These are phyloP conservation scores for Taphrina pruni DNA, from an alignment of 1,139 yeast genomes.

Conservation along the genomic window DNA sequence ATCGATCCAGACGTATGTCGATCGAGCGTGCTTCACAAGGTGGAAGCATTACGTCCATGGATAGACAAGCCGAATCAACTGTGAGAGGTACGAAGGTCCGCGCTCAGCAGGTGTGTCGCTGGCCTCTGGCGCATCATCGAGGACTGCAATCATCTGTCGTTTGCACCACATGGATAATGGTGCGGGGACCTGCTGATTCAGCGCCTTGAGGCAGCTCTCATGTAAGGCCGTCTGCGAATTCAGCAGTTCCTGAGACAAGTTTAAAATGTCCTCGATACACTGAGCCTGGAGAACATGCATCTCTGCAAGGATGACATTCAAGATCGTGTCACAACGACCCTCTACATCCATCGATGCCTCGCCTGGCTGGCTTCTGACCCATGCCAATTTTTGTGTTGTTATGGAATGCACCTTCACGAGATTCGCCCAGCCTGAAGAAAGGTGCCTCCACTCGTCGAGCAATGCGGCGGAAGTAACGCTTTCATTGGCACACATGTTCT, in stretches of 20 bases:
- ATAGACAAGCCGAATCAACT: not conserved
- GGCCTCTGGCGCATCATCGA: not conserved
- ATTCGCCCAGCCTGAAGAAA: not conserved
- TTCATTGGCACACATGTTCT: not conserved
- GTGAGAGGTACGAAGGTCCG: not conserved
- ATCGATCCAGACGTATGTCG: too few relatives aligned
- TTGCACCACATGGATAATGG: conserved; percentile 8
- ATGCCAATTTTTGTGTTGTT: not conserved
- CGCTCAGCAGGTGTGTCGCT: not conserved
- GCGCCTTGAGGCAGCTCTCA: not conserved
- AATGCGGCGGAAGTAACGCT: not conserved
- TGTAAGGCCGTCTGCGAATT: not conserved
- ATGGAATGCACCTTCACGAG: not conserved
- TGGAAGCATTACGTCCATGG: not conserved
- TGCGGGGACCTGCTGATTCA: not conserved
- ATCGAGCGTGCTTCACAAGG: too few relatives aligned
- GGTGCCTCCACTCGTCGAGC: conserved; percentile 9
- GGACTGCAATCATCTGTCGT: not conserved
- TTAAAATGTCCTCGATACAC: not conserved
- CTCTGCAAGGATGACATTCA: conserved; percentile 17
- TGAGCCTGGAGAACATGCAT: conserved; percentile 4
- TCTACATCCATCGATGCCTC: not conserved
- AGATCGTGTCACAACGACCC: conserved; percentile 12
- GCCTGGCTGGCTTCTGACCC: not conserved
- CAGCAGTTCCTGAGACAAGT: not conserved